phyloP scores from a whole-genome alignment of 331 rosid genomes.

The Cydonia oblonga region DNA sequence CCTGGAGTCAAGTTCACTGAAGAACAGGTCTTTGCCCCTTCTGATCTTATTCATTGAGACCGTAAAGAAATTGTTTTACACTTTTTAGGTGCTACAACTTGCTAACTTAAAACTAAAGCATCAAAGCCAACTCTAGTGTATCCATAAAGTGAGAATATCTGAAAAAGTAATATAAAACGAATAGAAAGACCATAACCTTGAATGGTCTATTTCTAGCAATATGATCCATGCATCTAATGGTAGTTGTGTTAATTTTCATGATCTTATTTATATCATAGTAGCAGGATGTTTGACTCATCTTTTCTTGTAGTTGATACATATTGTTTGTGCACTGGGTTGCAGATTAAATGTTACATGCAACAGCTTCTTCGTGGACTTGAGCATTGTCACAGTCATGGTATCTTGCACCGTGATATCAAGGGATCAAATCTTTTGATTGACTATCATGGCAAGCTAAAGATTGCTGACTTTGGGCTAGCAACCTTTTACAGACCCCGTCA shows the following conservation, averaged over 20 bases:
- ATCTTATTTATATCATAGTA: background rate
- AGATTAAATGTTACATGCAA: slow-evolving; percentile 81
- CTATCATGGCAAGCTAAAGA: slow-evolving; percentile 58
- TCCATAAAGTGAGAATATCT: too few species aligned
- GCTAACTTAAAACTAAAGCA: too few species aligned
- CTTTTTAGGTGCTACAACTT: too few species aligned
- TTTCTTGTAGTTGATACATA: background rate
- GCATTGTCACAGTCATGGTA: slow-evolving; percentile 71
- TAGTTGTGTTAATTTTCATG: too few species aligned
- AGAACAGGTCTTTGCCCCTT: slow-evolving; percentile 40
- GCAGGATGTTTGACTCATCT: background rate
- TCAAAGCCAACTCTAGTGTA: too few species aligned
- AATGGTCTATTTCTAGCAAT: too few species aligned
- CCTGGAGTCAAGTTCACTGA: slow-evolving; percentile 60
- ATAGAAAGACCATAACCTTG: too few species aligned
- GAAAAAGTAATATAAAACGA: too few species aligned
- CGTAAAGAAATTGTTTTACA: too few species aligned
- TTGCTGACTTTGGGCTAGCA: slow-evolving; percentile 82
- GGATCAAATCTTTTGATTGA: slow-evolving; percentile 78
- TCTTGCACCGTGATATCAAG: slow-evolving; percentile 85
- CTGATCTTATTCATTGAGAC: background rate
- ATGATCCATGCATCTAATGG: too few species aligned
- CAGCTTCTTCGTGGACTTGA: slow-evolving; percentile 78
- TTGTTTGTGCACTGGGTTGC: slow-evolving; percentile 8
- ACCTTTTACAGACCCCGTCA: slow-evolving; percentile 41